A percentile compares a stretch with the other conserved stretches of the same genome.
These are phyloP conservation scores for Roridomyces roridus DNA, from an alignment of 768 basidiomycete species.

Conservation along the genomic window DNA sequence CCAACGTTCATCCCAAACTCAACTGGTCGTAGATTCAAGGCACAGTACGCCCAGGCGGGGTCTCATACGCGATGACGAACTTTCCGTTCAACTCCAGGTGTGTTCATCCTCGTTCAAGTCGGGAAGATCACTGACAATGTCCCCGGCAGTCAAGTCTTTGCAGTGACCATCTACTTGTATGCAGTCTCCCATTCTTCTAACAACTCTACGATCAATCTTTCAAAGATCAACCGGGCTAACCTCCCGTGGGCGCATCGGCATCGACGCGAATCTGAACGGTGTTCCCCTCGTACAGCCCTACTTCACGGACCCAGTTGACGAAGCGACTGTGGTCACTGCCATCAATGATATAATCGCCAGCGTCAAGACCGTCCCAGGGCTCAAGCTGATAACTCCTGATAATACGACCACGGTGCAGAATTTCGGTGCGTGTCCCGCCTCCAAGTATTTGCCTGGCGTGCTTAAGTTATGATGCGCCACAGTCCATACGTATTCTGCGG, in stretches of 20 bases:
- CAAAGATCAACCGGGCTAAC: constrained; percentile 62
- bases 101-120: background rate
- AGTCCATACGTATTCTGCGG: constrained; percentile 48
- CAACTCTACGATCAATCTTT: background rate
- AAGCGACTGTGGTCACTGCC: constrained; percentile 53
- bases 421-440: constrained; percentile 45
- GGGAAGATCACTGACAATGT: background rate
- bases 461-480: background rate
- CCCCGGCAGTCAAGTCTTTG: constrained; percentile 54
- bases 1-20: background rate
- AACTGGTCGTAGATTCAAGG: constrained; percentile 55
- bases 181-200: constrained; percentile 13
- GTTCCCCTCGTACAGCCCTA: constrained; percentile 58
- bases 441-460: constrained; percentile 1
- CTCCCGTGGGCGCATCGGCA: constrained; percentile 67
- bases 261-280: constrained; percentile 56
- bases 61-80: constrained; percentile 48
- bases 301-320: constrained; percentile 65
- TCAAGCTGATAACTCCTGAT: constrained; percentile 67
- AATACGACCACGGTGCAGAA: constrained; percentile 58
- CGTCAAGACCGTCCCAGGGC: constrained; percentile 51
- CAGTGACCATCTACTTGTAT: constrained; percentile 66
- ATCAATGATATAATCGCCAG: constrained; percentile 54
- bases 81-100: constrained; percentile 58
- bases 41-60: constrained; percentile 66